Percentiles rank a stretch among this genome's conserved stretches.
Evolutionary conservation across 805 yeast species (phyloP).

Genomic region (Monosporozyma aerobia): DNA sequence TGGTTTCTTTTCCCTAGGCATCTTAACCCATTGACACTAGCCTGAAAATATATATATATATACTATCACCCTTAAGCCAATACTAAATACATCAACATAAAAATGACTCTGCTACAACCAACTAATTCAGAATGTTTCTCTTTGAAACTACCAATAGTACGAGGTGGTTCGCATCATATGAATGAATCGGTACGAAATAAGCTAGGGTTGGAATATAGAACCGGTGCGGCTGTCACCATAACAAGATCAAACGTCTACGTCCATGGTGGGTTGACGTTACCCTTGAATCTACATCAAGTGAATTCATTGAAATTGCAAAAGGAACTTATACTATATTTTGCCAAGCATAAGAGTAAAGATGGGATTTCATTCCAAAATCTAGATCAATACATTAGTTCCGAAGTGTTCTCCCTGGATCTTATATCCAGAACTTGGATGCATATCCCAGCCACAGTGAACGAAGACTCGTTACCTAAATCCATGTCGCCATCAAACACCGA

Average conservation of each 20-base stretch:
- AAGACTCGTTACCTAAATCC: background rate
- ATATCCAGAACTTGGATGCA: conserved; percentile 51
- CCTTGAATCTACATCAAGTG: conserved; percentile 38
- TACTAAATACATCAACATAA: background rate
- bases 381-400: conserved; percentile 44
- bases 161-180: conserved; percentile 13
- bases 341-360: conserved; percentile 14
- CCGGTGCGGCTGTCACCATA: conserved; percentile 56
- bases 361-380: conserved; percentile 16
- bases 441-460: conserved; percentile 20
- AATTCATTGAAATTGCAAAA: conserved; percentile 33
- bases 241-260: conserved; percentile 52
- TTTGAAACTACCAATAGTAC: conserved; percentile 47
- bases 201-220: conserved; percentile 46
- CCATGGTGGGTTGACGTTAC: conserved; percentile 58
- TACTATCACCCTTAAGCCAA: background rate
- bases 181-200: conserved; percentile 38
- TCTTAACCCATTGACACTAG: no score
- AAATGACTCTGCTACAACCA: conserved; percentile 56
- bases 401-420: conserved; percentile 50
- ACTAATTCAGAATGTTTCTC: conserved; percentile 53
- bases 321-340: conserved; percentile 30
- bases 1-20: no score
- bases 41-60: no score
- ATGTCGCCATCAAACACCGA: background rate